Base-by-base conservation (phyloP, 1,284 basidiomycete species). In the Marasmius oreades region DNA sequence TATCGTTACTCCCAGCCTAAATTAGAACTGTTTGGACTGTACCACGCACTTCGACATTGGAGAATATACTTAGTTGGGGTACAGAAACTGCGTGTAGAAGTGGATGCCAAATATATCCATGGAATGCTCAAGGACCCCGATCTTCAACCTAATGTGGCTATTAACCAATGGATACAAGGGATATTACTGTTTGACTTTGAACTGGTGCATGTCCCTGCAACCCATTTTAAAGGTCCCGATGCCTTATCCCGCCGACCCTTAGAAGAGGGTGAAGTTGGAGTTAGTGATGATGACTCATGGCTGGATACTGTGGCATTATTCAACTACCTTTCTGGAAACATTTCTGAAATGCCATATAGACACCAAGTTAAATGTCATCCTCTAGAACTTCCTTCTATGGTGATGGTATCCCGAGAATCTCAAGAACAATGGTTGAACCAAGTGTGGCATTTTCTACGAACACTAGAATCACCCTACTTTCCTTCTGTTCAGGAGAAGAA, bases 81-180 rank as follows among this genome's bases (percentile, higher is more conserved):
- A 0, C 48, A 63, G n/a, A 67, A 67, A 1, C 56, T 75, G 0
- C 48, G 60, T 1, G 64, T 76, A 0, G 69, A 76, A 55, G 68
- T 70, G 0, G 68, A 75, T 62, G 72, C 70, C 0, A 60, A 64
- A 11, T 73, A 69, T 48, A 64, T 74, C 10, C 64, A 67, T 23
- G 69, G 70, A 22, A 74, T 74, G 70, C 43, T 75, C 0, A 70
- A 70, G 31, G 63, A 70, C 14, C 73, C 70, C 0, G 73, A 70
- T 31, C 54, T 72, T 3, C 64, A 65, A 44, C 71, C 71, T 0
- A 73, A 67, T 52, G 67, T 67, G 5, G 63, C 70, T 0, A 67
- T 76, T 8, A 73, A 73, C 53, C 51, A 69, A 11, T 75, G 73
- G 74, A 72, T 75, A 37, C 60, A 62, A 23, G 61, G 56, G 6